Base-by-base conservation (phyloP, 257 asterid genomes). In the Nicotiana attenuata region DNA sequence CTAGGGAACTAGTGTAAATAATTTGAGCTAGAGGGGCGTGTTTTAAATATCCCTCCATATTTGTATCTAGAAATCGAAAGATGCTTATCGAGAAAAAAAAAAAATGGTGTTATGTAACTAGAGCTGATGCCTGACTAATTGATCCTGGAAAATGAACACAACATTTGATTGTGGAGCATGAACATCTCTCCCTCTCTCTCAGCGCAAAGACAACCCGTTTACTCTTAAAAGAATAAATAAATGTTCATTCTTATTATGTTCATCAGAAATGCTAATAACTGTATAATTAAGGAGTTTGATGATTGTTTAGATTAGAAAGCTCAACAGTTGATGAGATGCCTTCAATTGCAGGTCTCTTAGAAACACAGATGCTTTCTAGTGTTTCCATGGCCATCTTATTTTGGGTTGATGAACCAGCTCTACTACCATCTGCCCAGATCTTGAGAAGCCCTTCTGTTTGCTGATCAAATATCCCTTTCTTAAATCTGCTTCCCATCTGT, bases 401-500 rank as follows among this genome's bases (percentile, higher is more conserved):
- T 79, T 81, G 68, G 9, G 55, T 53, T 8, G 87, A 24, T 7
- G 88, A 63, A 61, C 78, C 85, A 38, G 38, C 35, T 52, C 65
- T 82, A 57, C 53, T 65, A 1, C 22, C 83, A 47, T 13, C 5
- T 20, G 77, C 91, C 97, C 95, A 92, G 2, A 4, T 20, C 47
- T 2, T 3, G 17, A 94, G n/a, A 45, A 81, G 71, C 0, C 8
- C 86, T 5, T 80, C 83, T 4, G 24, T 77, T 9, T 15, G 69
- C 31, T 85, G 81, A 5, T 86, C 83, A 53, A 94, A 93, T 26
- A 94, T 41, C 7, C 93, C 93, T 81, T 85, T 81, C 87, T 91
- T 93, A 53, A 92, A 94, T 87, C 71, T 83, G 85, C 90, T 91
- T 11, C 97, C 97, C 98, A 94, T 94, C 98, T 94, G 89, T 82